phyloP scores from a whole-genome alignment of 306 rosid species.

The Argentina anserina region DNA sequence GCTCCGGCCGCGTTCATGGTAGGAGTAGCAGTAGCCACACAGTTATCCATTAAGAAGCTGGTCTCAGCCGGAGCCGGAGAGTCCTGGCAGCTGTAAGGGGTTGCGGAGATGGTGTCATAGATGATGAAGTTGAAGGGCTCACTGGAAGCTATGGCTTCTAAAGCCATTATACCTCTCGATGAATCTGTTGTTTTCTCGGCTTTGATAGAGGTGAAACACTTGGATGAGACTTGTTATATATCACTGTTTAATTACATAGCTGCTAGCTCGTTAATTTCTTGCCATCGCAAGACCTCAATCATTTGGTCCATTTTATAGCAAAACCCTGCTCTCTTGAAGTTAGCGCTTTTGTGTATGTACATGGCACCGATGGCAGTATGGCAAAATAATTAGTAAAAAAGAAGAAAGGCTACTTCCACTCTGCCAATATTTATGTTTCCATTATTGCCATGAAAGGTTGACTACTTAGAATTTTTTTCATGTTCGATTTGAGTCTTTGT shows the following conservation, averaged over 20 bases:
- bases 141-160: slow-evolving; percentile 61
- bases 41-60: slow-evolving; percentile 19
- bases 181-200: not conserved
- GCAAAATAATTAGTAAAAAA: not conserved
- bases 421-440: not conserved
- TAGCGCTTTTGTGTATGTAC: not conserved
- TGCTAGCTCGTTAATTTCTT: not conserved
- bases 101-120: slow-evolving; percentile 76
- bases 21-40: not conserved
- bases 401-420: not conserved
- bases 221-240: not conserved
- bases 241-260: not conserved
- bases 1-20: not conserved
- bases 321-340: slow-evolving; percentile 17
- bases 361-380: not conserved
- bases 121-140: slow-evolving; percentile 67
- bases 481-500: not conserved
- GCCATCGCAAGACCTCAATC: slow-evolving; percentile 10
- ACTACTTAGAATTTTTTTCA: not conserved
- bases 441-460: not conserved
- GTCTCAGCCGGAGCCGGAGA: slow-evolving; percentile 20
- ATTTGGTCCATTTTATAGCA: slow-evolving; percentile 30
- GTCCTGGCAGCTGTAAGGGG: slow-evolving; percentile 43
- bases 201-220: not conserved
- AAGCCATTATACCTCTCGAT: slow-evolving; percentile 38